These are phyloP conservation scores for Lunularia cruciata DNA, from an alignment of 225 moss, liverwort and hornwort species.

Conservation along the genomic window DNA sequence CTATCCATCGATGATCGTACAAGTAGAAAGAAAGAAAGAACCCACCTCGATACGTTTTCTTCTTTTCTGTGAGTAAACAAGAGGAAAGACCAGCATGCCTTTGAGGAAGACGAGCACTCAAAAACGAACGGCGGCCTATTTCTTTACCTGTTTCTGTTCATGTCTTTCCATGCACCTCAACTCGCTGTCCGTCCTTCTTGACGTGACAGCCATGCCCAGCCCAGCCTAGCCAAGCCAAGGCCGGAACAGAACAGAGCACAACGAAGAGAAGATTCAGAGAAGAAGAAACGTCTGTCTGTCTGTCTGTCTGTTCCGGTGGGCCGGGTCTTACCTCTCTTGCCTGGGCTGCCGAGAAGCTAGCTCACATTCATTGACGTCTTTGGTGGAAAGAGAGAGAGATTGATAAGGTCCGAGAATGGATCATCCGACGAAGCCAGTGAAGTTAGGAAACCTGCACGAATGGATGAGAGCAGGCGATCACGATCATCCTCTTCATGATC, in stretches of 20 bases:
- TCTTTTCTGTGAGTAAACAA: too few relatives aligned
- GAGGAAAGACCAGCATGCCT: too few relatives aligned
- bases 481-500: too few relatives aligned
- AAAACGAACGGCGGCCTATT: neutral
- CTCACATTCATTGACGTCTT: neutral
- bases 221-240: neutral
- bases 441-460: neutral
- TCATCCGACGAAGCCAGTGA: too few relatives aligned
- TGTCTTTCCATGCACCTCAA: neutral
- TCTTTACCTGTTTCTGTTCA: neutral
- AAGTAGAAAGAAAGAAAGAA: too few relatives aligned
- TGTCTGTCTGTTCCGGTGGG: conserved; percentile 3
- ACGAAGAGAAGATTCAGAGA: too few relatives aligned
- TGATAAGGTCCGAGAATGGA: conserved; percentile 5
- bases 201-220: conserved; percentile 10
- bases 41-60: neutral
- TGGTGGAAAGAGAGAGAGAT: neutral
- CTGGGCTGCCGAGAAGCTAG: neutral
- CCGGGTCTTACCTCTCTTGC: neutral
- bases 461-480: too few relatives aligned
- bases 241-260: too few relatives aligned
- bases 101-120: neutral
- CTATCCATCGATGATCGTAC: too few relatives aligned
- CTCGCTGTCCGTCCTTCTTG: conserved; percentile 2
- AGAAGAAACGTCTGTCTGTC: neutral